Base-by-base conservation (phyloP, 345 rosid species). In the Heritiera littoralis region DNA sequence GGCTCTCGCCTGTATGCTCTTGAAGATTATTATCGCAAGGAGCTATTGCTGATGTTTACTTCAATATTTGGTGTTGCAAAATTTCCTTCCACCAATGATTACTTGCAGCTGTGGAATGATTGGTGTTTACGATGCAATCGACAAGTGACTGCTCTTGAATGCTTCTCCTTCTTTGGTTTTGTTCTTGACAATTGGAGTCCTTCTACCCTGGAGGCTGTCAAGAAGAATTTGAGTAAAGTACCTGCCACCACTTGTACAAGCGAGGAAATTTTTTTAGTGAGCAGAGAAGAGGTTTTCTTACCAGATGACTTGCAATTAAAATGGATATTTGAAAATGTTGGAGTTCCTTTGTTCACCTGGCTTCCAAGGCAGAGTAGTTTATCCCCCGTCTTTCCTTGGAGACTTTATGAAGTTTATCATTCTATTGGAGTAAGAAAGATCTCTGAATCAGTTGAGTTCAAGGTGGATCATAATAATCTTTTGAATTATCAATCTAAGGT, bases 211-310 rank as follows among this genome's bases (percentile, higher is more conserved):
- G 30, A 66, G 51, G 9, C 51, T 66, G 51, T 41, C 14, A 41
- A 66, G 71, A n/a, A 17, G 30, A 66, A 66, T 18, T 40, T 66
- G 71, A 66, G 3, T 1, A 66, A 66, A 66, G 9, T 66, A 9
- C 71, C 51, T 66, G 51, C 68, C 38, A 74, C 45, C 2, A 11
- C 14, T 35, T 30, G 28, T 65, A 17, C 32, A 30, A 12, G 18
- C 48, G 69, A 67, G 18, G 79, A 67, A 66, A 80, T 80, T 74
- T 80, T 10, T 43, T 66, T 80, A 20, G 46, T 56, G 74, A 74
- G 41, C 75, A 80, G 4, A 51, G 66, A 74, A 45, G 79, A 80
- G 14, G 79, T 58, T 9, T 80, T 80, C n/a, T 32, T 80, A 41
- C 69, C 79, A 7, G 79, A 80, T 75, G 79, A 80, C 70, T 43